Base-by-base conservation (phyloP, 495 filamentous ascomycete genomes). In the Penicillium herquei region DNA sequence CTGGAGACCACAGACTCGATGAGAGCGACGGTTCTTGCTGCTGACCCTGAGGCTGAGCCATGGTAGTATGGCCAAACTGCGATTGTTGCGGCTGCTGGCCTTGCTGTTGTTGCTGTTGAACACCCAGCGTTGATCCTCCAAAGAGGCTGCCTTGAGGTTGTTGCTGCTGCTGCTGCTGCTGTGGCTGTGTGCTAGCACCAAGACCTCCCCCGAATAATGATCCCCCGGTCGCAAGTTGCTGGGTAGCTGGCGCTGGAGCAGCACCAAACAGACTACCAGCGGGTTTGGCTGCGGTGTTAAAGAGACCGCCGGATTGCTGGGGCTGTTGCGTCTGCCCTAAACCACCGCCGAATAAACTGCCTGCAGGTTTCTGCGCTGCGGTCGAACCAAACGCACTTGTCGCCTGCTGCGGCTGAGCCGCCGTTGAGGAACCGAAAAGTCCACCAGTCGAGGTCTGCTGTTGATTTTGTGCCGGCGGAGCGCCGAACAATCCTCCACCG, bases 1-100 rank as follows among this genome's bases (percentile, higher is more conserved):
- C 77, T 11, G 78, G 75, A 18, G 72, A 74, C 78, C 78, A 80
- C 43, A 80, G 52, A 37, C 75, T 77, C n/a, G 74, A 74, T 12
- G 72, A 71, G 11, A 62, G 62, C 39, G 71, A 70, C 59, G 69
- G 70, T 54, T 75, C 70, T 39, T 68, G 67, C 54, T 75, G 72
- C 40, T 77, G 72, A 44, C 67, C 60, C 33, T 65, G 65, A 30
- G 64, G 58, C 18, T 66, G 60, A 11, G 55, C 55, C 65, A 68
- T 68, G 3, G 65, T 68, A 18, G 58, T 64, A 17, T 66, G 65
- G 26, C 65, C 65, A 37, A 67, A 66, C 45, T 73, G 70, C 37
- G 60, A 66, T 49, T 71, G 69, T 48, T 74, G 71, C n/a, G 61
- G 59, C 49, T 74, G 74, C 39, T 67, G 70, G 12, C 18, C 45